These are phyloP conservation scores for Penicillium glabrum DNA, from an alignment of 2,329 filamentous ascomycete genomes.

Conservation along the genomic window DNA sequence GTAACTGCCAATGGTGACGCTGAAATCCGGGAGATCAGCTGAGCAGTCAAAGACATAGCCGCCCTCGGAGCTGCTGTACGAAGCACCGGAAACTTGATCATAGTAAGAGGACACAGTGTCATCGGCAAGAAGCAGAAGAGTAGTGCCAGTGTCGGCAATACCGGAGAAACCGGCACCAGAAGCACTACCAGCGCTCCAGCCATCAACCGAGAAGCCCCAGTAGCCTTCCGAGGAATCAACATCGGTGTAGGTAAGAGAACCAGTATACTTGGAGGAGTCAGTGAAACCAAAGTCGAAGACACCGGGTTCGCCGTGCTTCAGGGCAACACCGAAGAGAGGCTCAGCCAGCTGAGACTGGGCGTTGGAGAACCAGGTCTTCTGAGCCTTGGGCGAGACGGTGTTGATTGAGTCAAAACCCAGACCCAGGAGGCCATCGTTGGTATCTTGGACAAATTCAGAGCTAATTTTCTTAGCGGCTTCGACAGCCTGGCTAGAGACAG, in stretches of 20 bases:
- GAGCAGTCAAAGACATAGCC: constrained; percentile 58
- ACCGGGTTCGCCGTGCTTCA: constrained; percentile 55
- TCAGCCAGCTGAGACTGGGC: constrained; percentile 52
- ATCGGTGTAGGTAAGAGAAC: constrained; percentile 55
- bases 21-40: constrained; percentile 54
- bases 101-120: constrained; percentile 61
- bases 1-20: constrained; percentile 51
- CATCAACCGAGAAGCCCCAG: constrained; percentile 61
- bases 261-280: constrained; percentile 59
- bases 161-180: constrained; percentile 44
- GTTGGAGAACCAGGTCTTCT: constrained; percentile 61
- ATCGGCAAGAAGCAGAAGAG: constrained; percentile 60
- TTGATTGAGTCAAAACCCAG: constrained; percentile 63
- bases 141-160: constrained; percentile 70
- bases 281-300: constrained; percentile 62
- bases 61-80: constrained; percentile 34
- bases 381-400: constrained; percentile 51
- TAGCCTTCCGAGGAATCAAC: constrained; percentile 60
- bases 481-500: constrained; percentile 62
- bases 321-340: constrained; percentile 55
- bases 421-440: constrained; percentile 62
- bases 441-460: constrained; percentile 49
- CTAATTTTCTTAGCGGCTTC: constrained; percentile 64
- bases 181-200: constrained; percentile 56
- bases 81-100: constrained; percentile 53